Evolutionary conservation across 2,329 filamentous ascomycete genomes (phyloP), one percentile per base, ranked within the genome.

Genomic region (Aspergillus persii): DNA sequence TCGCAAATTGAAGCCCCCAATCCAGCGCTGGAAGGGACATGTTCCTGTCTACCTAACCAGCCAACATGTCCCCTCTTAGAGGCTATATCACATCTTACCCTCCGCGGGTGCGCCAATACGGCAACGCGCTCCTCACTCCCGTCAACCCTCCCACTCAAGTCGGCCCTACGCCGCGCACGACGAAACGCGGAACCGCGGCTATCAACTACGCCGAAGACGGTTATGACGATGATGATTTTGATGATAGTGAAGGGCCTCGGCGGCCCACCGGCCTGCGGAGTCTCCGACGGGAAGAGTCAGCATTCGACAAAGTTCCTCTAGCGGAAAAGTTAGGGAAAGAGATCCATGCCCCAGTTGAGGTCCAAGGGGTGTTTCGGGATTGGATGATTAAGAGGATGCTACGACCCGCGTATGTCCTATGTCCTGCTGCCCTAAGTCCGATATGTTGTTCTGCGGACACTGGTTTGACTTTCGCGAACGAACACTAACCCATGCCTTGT

Each of bases 131-230:
- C 57, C 85, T 97, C 62, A 91, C 91, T 27, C 93, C 94, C 39
- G 87, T 95, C 62, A 85, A 94, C 62, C 90, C 89, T 63, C 84
- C 84, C 57, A 87, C 86, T 62, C 83, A 88, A 66, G 81, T 82
- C 58, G 88, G 86, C 27, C 85, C 89, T 44, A 80, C 85, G 60
- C 84, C 91, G 68, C 87, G 94, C 73, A 96, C 91, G n/a, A 98
- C 95, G 8, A 98, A 99, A 81, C 89, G 95, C 76, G 95, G 95
- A 59, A 98, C 95, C 2, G 95, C 91, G 36, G 91, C 94, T 63
- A 95, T 98, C 78, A 99, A 97, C 79, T 99, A 99, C 73, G 94
- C 95, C 27, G 95, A 99, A 74, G 94, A 98, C 74, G 93, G 93
- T 50, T 96, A 89, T 71, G 94, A 97, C 66, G 92, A 88, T 62